phyloP scores from a whole-genome alignment of 176 grass and related monocot genomes.

The Paspalum vaginatum region DNA sequence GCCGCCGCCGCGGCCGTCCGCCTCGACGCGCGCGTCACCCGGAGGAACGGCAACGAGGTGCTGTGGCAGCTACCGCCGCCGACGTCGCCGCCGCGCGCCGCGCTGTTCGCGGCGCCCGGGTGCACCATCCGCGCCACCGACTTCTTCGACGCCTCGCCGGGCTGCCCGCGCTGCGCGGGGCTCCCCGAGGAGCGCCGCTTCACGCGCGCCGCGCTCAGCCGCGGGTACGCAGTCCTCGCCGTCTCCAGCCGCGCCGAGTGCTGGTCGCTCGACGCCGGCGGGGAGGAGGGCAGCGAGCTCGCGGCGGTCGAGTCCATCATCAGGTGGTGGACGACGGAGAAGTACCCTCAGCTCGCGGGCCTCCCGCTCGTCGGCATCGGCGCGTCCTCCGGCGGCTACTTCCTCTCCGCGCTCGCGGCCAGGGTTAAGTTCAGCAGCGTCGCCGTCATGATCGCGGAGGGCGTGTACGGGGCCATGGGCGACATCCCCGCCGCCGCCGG shows the following conservation, averaged over 20 bases:
- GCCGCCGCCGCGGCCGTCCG: conserved; percentile 21
- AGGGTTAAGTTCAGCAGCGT: conserved; percentile 75
- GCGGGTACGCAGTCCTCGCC: conserved; percentile 66
- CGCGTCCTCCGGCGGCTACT: conserved; percentile 81
- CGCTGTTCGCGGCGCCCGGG: conserved; percentile 76
- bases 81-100: conserved; percentile 46
- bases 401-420: conserved; percentile 76
- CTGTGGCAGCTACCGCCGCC: conserved; percentile 69
- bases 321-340: conserved; percentile 56
- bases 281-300: conserved; percentile 47
- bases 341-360: conserved; percentile 48
- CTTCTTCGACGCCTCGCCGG: conserved; percentile 80
- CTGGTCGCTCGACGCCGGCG: conserved; percentile 52
- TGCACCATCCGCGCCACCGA: conserved; percentile 81
- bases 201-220: conserved; percentile 62
- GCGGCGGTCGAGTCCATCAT: conserved; percentile 77
- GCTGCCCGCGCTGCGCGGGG: conserved; percentile 64
- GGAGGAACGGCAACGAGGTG: conserved; percentile 68
- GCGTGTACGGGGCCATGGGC: conserved; percentile 51
- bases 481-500: conserved; percentile 39
- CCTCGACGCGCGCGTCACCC: conserved; percentile 57
- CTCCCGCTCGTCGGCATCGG: conserved; percentile 72
- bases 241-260: conserved; percentile 76
- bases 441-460: conserved; percentile 81
- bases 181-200: conserved; percentile 89